Evolutionary conservation across 495 filamentous ascomycete species (phyloP).

Genomic region (Aspergillus leporis): DNA sequence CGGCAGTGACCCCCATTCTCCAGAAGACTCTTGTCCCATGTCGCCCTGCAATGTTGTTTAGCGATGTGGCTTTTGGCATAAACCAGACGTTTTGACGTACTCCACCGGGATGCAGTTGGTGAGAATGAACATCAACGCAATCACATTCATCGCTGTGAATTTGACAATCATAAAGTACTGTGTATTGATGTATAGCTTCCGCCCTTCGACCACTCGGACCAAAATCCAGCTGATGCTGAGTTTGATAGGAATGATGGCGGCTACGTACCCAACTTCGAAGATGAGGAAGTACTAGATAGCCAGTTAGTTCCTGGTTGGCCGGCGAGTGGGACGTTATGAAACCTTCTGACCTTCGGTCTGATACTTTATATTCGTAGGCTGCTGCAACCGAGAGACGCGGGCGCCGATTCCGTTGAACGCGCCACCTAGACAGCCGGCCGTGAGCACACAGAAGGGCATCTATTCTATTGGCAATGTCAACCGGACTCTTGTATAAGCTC

Average conservation of each 20-base stretch:
- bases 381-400: constrained; percentile 10
- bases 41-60: constrained; percentile 16
- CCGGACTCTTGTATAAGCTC: not conserved
- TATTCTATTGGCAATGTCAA: constrained; percentile 2
- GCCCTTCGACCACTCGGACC: constrained; percentile 27
- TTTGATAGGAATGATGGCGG: constrained; percentile 32
- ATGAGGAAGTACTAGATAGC: constrained; percentile 25
- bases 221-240: constrained; percentile 32
- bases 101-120: constrained; percentile 26
- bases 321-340: not conserved
- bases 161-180: constrained; percentile 24
- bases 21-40: constrained; percentile 19
- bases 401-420: constrained; percentile 29
- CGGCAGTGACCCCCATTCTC: constrained; percentile 23
- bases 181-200: constrained; percentile 22
- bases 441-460: constrained; percentile 25
- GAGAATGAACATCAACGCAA: constrained; percentile 28
- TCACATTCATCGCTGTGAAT: constrained; percentile 25
- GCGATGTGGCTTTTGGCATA: not conserved
- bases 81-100: constrained; percentile 8
- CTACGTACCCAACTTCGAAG: constrained; percentile 30
- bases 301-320: not conserved
- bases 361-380: constrained; percentile 23
- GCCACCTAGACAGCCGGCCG: constrained; percentile 23
- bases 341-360: constrained; percentile 21